Evolutionary conservation across 495 filamentous ascomycete species (phyloP), one percentile per base, ranked within the genome.

Genomic region (Xylaria venustula): DNA sequence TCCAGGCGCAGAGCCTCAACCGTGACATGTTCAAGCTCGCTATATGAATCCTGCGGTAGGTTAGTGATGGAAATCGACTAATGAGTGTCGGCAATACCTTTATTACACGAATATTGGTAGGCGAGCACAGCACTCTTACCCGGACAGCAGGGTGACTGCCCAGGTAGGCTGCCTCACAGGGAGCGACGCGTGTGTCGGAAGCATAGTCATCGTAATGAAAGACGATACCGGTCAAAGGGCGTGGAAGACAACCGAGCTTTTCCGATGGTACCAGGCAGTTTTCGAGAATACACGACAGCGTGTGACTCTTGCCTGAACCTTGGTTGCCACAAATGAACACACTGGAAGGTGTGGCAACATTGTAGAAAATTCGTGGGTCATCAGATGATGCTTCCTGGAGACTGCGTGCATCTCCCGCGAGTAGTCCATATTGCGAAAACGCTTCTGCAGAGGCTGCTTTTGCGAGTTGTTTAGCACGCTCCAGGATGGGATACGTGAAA

Each of bases 281-380:
- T 67, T 91, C 88, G 6, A 91, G 75, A 23, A 93, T 73, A 65
- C 87, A 90, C 0, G 87, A 84, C 14, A 90, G 69, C 0, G 87
- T 90, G 64, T 92, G 87, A 44, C 84, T 88, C 75, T 92, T 93
- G 1, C 90, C 90, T 46, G 85, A 87, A 0, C 89, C 90, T 68
- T 92, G 89, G 47, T 82, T 83, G 6, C 90, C 90, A 61, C 90
- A 93, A 47, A 93, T 88, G 69, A 92, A 92, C 0, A 81, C 79
- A 36, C 85, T 88, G 7, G 82, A 89, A 0, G 90, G 88, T 0
- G 82, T 76, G 7, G 87, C 79, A 3, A 87, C 79, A 66, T 93
- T 93, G 67, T 88, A 80, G 46, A 86, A 84, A 0, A 91, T 61
- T 1, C 85, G 76, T 0, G 78, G 75, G 55, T 88, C 85, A 7